Conservation (phyloP, 2,329 filamentous ascomycete species). For the Calonectria pseudoreteaudii region DNA sequence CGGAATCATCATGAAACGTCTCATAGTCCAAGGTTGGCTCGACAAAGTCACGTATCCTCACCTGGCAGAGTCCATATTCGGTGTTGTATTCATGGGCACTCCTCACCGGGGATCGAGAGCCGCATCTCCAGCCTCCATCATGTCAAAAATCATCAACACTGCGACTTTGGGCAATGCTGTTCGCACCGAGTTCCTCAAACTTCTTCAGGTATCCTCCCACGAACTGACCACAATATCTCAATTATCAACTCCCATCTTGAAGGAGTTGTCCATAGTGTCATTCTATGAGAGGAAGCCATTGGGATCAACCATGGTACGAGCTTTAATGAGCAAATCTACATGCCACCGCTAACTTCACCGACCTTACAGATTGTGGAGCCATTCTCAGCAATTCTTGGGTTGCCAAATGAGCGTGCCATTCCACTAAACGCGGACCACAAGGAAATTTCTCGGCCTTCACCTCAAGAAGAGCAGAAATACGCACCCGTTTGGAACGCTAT, state of each 20-base stretch:
- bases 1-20: neutral
- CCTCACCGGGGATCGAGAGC: neutral
- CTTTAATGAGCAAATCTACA: neutral
- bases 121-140: neutral
- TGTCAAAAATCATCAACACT: neutral
- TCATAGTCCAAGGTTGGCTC: neutral
- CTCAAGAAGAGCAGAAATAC: neutral
- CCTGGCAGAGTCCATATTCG: neutral
- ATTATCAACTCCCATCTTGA: neutral
- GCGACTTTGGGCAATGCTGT: neutral
- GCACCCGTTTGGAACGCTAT: neutral
- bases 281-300: neutral
- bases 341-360: neutral
- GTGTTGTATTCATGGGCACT: neutral
- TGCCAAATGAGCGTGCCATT: conserved; percentile 14
- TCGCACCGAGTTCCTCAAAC: neutral
- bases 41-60: neutral
- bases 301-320: neutral
- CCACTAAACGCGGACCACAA: conserved; percentile 13
- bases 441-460: conserved; percentile 1
- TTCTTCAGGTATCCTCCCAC: neutral
- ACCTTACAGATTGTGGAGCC: conserved; percentile 3
- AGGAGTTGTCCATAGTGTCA: neutral
- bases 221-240: neutral
- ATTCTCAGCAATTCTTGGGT: conserved; percentile 13